Percentiles rank a stretch among this genome's conserved stretches.
These are phyloP conservation scores for Persicaria tinctoria DNA, from an alignment of 148 eudicot genomes.

Conservation along the genomic window DNA sequence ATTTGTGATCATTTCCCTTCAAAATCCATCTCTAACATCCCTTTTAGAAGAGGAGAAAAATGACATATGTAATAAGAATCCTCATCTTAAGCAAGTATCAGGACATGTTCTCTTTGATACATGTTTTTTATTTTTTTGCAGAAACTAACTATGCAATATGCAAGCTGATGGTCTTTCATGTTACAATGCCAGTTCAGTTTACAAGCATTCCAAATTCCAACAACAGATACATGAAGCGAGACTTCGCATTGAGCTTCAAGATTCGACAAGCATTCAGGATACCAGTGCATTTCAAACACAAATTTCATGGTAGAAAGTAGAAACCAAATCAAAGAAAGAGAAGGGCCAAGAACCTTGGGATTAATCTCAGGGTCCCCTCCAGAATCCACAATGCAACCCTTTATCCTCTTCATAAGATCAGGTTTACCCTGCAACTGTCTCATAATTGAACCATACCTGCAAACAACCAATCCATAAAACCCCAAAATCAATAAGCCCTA, in stretches of 20 bases:
- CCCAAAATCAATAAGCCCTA: not conserved
- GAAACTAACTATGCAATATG: constrained; percentile 5
- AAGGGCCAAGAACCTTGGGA: constrained; percentile 52
- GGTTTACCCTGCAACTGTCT: constrained; percentile 46
- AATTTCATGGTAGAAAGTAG: not conserved
- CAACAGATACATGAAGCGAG: not conserved
- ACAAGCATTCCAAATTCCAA: not conserved
- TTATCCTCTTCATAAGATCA: constrained; percentile 64
- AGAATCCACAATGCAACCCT: constrained; percentile 86
- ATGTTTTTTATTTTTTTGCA: not conserved
- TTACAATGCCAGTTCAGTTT: not conserved
- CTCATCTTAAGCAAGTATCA: not conserved
- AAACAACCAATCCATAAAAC: not conserved
- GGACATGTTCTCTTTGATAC: not conserved
- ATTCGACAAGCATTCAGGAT: not conserved
- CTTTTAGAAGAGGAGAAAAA: not conserved
- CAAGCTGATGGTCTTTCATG: not conserved
- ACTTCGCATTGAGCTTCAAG: not conserved
- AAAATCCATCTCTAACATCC: not conserved
- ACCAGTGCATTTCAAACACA: not conserved
- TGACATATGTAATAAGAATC: not conserved
- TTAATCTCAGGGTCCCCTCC: constrained; percentile 85
- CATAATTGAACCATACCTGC: constrained; percentile 89
- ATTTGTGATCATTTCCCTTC: not conserved
- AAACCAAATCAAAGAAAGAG: not conserved